Percentiles rank a stretch among this genome's conserved stretches.
Evolutionary conservation across 805 yeast genomes (phyloP).

Genomic region (Starmerella apis): DNA sequence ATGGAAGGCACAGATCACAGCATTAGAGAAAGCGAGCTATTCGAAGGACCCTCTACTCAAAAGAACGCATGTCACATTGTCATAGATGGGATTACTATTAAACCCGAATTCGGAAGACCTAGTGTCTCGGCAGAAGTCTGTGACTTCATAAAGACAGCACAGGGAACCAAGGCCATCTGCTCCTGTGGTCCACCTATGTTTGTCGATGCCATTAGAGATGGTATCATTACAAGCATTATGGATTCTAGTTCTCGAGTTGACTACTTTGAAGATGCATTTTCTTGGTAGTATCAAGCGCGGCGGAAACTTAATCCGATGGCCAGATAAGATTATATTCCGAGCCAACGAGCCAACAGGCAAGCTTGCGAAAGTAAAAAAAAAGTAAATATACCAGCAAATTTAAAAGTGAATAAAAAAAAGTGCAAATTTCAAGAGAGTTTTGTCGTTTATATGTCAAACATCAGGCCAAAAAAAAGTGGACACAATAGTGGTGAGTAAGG

Average conservation of each 20-base stretch:
- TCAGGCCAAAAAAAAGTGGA: not conserved
- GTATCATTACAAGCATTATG: conserved; percentile 27
- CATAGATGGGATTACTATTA: conserved; percentile 7
- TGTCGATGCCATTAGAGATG: conserved; percentile 46
- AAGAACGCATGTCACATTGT: conserved; percentile 10
- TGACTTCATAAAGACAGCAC: conserved; percentile 19
- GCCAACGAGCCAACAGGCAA: no score
- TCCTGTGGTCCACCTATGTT: conserved; percentile 52
- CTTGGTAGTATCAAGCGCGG: conserved; percentile 27
- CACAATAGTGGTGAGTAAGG: conserved; percentile 24
- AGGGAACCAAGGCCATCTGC: conserved; percentile 41
- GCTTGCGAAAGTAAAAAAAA: no score
- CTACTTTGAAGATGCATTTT: conserved; percentile 33
- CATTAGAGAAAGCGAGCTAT: not conserved
- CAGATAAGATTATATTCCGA: no score
- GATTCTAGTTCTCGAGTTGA: conserved; percentile 27
- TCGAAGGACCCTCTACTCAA: not conserved
- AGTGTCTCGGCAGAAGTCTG: conserved; percentile 15
- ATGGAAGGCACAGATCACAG: not conserved
- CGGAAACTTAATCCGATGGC: no score
- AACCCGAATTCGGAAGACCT: conserved; percentile 24
- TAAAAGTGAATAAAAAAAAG: not conserved
- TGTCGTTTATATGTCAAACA: not conserved
- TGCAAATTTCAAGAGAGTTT: no score
- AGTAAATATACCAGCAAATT: not conserved